Evolutionary conservation across 2,329 filamentous ascomycete genomes (phyloP), one percentile per base, ranked within the genome.

Genomic region (Fusarium globosum): DNA sequence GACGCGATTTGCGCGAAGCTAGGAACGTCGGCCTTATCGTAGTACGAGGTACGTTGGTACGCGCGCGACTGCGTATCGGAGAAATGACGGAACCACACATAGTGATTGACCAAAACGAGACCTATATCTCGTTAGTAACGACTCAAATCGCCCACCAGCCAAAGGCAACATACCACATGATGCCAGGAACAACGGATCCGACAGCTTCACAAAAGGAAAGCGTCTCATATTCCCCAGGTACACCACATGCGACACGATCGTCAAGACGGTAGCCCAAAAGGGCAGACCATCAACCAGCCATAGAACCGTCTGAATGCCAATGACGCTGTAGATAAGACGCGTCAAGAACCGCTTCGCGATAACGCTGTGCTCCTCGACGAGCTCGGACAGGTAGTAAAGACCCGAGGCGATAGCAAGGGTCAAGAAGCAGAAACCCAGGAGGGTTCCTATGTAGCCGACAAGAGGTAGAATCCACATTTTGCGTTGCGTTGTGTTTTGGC

Each of bases 341-440:
- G 89, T 93, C 59, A 99, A 87, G n/a, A 98, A 86, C 65, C 92
- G 94, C 81, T 97, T 97, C 18, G 95, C 93, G 71, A 97, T 84
- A 16, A 98, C 96, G 8, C 96, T 98, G 81, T 99, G 96, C 83
- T 99, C 96, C 84, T 99, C 96, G 69, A 99, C 96, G 20, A 98
- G 91, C 83, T 99, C 96, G 30, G 96, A 98, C 61, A 99, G 92
- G 82, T 99, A 99, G 86, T 99, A 99, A 33, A 99, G 91, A 42
- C 96, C 96, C n/a, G 95, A 98, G 43, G 96, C 96, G 80, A 99
- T 98, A 64, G 96, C 95, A 70, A 99, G 88, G 26, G 96, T 98
- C 76, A 99, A 87, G 84, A 99, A 98, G 79, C 90, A 91, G 86
- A 99, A 99, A 81, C 96, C 96, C 69, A 97, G 86, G 72, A 95